Evolutionary conservation across 192 early-diverging fungal species (phyloP).

Genomic region (Rhizophagus clarus): DNA sequence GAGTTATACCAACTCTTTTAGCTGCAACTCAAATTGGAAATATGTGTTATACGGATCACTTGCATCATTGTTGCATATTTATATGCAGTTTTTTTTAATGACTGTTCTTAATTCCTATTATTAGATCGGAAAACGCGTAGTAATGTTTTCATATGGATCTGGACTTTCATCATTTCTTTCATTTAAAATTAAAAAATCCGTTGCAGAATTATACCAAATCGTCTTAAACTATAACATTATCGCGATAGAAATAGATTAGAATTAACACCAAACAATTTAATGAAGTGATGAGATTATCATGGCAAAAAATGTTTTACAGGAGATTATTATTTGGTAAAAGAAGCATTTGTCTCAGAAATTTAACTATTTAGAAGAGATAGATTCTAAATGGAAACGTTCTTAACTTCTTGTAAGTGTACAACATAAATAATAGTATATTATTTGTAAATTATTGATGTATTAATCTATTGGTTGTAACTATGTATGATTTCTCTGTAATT

Average conservation of each 20-base stretch:
- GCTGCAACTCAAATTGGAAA: conserved; percentile 93
- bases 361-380: conserved; percentile 90
- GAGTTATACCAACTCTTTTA: conserved; percentile 78
- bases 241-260: no score
- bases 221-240: conserved; percentile 74
- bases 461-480: no score
- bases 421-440: neutral
- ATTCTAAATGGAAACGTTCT: conserved; percentile 88
- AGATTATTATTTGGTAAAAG: conserved; percentile 56
- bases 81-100: neutral
- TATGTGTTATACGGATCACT: conserved; percentile 84
- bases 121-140: conserved; percentile 79
- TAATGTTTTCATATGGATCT: conserved; percentile 94
- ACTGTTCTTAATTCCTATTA: neutral
- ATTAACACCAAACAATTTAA: conserved; percentile 78
- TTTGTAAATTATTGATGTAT: no score
- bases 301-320: conserved; percentile 80
- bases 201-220: conserved; percentile 58
- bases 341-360: conserved; percentile 69
- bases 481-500: no score
- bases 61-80: conserved; percentile 55
- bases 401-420: conserved; percentile 78
- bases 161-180: conserved; percentile 96
- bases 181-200: conserved; percentile 73
- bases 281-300: conserved; percentile 78